phyloP scores from a whole-genome alignment of 208 protist genomes.

The Leishmania lainsoni region DNA sequence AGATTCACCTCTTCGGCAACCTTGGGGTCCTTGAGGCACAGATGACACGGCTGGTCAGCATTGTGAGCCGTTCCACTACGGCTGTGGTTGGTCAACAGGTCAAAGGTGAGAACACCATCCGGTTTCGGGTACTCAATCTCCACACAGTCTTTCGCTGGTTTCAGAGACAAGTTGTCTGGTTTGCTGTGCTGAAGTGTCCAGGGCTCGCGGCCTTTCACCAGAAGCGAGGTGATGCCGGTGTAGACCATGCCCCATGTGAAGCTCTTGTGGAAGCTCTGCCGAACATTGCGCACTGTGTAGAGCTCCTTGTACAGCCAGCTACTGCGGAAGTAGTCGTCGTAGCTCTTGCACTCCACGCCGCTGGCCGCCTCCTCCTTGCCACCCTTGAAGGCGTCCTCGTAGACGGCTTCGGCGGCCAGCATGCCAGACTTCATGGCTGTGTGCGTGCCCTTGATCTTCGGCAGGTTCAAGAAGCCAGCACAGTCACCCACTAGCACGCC shows the following conservation, averaged over 20 bases:
- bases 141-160: constrained; percentile 71
- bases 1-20: constrained; percentile 90
- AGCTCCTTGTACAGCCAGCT: constrained; percentile 97
- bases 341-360: constrained; percentile 73
- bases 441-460: constrained; percentile 98
- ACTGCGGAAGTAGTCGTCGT: constrained; percentile 77
- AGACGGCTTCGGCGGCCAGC: constrained; percentile 90
- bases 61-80: constrained; percentile 97
- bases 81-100: constrained; percentile 95
- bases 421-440: constrained; percentile 96
- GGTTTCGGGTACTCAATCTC: constrained; percentile 97
- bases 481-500: constrained; percentile 95
- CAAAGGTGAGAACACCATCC: constrained; percentile 96
- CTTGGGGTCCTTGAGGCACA: constrained; percentile 77
- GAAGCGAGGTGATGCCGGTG: constrained; percentile 77
- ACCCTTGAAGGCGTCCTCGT: constrained; percentile 66
- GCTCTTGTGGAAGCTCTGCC: constrained; percentile 90
- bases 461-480: constrained; percentile 98
- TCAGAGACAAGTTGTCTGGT: constrained; percentile 74
- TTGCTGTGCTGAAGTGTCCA: too few relatives aligned
- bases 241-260: constrained; percentile 83
- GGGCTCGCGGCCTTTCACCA: constrained; percentile 87
- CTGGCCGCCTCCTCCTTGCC: constrained; percentile 49
- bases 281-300: constrained; percentile 93
- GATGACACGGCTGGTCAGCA: constrained; percentile 95